These are phyloP conservation scores for Suillus plorans DNA, from an alignment of 768 basidiomycete genomes.

Conservation along the genomic window DNA sequence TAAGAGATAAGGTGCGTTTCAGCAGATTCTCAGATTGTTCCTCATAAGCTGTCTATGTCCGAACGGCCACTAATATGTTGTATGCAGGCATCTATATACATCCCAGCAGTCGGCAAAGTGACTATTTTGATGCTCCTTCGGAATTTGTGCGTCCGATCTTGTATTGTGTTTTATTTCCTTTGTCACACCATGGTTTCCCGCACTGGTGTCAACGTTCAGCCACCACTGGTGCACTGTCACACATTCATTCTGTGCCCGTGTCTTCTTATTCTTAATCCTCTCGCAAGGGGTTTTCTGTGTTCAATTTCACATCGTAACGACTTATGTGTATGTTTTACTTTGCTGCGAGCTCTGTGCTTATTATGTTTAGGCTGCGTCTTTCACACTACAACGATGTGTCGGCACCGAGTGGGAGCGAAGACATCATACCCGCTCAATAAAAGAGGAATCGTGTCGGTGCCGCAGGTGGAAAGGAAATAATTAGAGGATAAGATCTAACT, in stretches of 20 bases:
- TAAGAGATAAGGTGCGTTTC: slow-evolving; percentile 78
- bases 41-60: slow-evolving; percentile 1
- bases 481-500: background rate
- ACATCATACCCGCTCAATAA: slow-evolving; percentile 8
- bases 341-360: background rate
- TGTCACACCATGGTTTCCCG: background rate
- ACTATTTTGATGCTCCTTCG: slow-evolving; percentile 97
- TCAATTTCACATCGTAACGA: background rate
- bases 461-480: background rate
- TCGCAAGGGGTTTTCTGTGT: background rate
- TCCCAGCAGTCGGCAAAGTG: slow-evolving; percentile 96
- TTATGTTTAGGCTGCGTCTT: slow-evolving; percentile 26
- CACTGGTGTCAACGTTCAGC: background rate
- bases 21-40: background rate
- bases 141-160: slow-evolving; percentile 67
- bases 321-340: background rate
- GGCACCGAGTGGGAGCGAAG: slow-evolving; percentile 10
- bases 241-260: background rate
- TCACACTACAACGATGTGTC: slow-evolving; percentile 24
- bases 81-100: slow-evolving; percentile 83
- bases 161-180: background rate
- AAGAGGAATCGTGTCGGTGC: background rate
- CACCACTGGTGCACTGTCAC: background rate
- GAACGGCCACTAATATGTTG: background rate
- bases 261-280: background rate